Evolutionary conservation across 768 basidiomycete species (phyloP), one percentile per base, ranked within the genome.

Genomic region (Lanmaoa rubissima): DNA sequence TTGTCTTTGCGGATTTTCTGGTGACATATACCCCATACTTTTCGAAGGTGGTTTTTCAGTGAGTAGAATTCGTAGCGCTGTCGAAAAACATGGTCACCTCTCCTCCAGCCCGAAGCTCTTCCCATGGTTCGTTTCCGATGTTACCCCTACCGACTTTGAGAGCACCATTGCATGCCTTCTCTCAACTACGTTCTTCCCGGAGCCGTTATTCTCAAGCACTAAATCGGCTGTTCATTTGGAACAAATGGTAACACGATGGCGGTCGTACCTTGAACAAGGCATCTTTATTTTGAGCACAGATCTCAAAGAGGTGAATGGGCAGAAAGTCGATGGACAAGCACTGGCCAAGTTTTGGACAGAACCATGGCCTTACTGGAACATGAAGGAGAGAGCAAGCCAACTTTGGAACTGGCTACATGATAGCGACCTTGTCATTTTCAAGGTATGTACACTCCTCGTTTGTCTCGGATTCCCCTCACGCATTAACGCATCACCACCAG

Each of bases 71-170:
- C 9, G 10, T 2, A 9, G 13, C 17, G 2, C 9, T 38, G 9
- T 50, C 12, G 46, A 51, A 51, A 24, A 51, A 14, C 16, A 13
- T 53, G n/a, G 28, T 73, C 10, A 69, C 46, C 21, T 39, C 42
- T 45, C 19, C 12, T 53, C 17, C 52, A 96, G 94, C 74, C 92
- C 94, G 0, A 98, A 99, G 71, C 76, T 90, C 10, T 89, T 98
- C 50, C 95, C 95, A 0, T 99, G 96, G 94, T 99, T 98, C 68
- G 95, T 98, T 45, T 94, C 91, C 12, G 93, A 97, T 69, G 94
- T 95, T 28, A 90, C 91, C 5, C 94, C 96, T 1, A 75, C 79
- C 26, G 96, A 99, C 70, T 97, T 97, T 70, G 62, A 69, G 26
- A 71, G 76, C 48, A 81, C 84, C 0, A 79, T 95, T 54, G 51